Evolutionary conservation across 345 rosid genomes (phyloP), one percentile per base, ranked within the genome.

Genomic region (Durio zibethinus): DNA sequence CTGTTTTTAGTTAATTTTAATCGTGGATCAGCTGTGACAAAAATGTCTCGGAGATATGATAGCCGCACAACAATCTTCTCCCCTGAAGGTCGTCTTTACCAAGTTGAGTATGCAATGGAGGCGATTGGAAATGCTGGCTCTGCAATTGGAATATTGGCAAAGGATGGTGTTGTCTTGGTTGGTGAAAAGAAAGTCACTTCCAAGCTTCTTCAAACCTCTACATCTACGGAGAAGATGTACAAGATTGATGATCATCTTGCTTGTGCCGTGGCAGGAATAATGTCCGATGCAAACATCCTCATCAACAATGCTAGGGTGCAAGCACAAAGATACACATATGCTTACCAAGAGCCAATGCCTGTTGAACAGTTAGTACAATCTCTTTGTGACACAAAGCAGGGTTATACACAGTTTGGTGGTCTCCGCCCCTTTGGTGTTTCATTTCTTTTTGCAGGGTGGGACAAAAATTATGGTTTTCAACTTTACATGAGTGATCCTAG

Each of bases 111-210:
- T 71, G 99, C 99, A 21, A 93, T 95, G 99, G 99, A 95, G 79
- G 99, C 98, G 77, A 95, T 95, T 63, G 99, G 99, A 31, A 93
- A 95, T 81, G 99, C 99, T 1, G 99, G 99, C 27, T 84, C 89
- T 80, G 99, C 99, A 0, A 93, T 95, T 61, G 99, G 99, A 40
- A 88, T 95, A 78, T 78, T 95, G 53, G 83, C 98, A 5, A 91
- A 92, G 87, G 98, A 95, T 45, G 99, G 99, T 4, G 98, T 92
- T 45, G 93, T 95, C 64, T 78, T 95, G 86, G 85, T 93, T 27
- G 99, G 99, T 48, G 99, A 95, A 84, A 95, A 95, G 89, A 95
- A 95, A 88, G 99, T 95, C 21, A 95, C 99, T 4, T 95, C 99
- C 29, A 95, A 95, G 56, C 98, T 95, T 74, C 90, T 95, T 40